phyloP scores from a whole-genome alignment of 179 eudicot species.

The Beta lomatogona region DNA sequence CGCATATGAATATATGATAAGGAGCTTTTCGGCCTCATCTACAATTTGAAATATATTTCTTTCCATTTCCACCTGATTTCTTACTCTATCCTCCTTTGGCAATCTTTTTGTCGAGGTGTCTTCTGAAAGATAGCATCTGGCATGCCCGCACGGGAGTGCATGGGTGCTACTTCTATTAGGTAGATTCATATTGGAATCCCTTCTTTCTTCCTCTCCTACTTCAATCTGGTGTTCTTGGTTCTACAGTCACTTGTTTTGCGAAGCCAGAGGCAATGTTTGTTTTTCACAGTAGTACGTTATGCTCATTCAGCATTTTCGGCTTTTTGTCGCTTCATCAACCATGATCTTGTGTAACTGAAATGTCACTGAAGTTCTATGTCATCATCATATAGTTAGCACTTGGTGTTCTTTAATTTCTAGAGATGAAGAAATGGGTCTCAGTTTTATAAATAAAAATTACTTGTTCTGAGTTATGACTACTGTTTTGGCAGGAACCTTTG shows the following conservation, averaged over 20 bases:
- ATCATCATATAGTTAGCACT: background rate
- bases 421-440: background rate
- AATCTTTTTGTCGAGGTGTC: background rate
- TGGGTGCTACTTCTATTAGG: background rate
- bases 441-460: background rate
- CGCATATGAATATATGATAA: background rate
- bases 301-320: background rate
- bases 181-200: background rate
- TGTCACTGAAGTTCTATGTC: background rate
- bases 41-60: background rate
- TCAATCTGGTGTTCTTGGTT: background rate
- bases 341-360: background rate
- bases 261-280: background rate
- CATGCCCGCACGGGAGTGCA: background rate
- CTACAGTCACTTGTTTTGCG: background rate
- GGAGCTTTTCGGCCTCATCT: background rate
- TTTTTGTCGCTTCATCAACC: background rate
- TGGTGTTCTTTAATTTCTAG: background rate
- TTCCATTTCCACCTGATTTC: background rate
- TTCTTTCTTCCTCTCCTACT: background rate
- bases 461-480: background rate
- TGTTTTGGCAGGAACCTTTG: constrained; percentile 65
- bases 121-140: background rate
- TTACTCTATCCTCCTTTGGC: background rate
- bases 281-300: background rate